phyloP scores from a whole-genome alignment of 208 protist genomes.

The Tritrichomonas musculus region DNA sequence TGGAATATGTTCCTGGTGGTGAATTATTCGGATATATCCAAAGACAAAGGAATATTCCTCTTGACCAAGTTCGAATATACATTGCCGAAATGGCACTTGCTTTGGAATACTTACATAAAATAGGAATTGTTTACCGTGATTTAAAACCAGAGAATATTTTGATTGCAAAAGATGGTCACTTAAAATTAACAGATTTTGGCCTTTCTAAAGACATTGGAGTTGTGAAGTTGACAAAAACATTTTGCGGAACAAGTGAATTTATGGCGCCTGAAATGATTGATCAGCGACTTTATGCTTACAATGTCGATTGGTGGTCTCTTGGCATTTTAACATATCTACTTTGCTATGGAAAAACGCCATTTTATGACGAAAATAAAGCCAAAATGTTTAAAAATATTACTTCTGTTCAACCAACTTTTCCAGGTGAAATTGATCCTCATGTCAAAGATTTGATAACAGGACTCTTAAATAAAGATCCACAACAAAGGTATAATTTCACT shows the following conservation, averaged over 20 bases:
- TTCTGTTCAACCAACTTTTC: not conserved
- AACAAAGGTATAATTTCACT: not conserved
- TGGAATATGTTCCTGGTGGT: not conserved
- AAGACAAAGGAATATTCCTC: not conserved
- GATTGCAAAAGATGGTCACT: not conserved
- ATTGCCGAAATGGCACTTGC: not conserved
- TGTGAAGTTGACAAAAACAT: not conserved
- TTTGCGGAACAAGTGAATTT: not conserved
- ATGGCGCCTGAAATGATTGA: not conserved
- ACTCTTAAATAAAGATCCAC: not conserved
- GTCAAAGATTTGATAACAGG: not conserved
- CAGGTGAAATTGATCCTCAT: not conserved
- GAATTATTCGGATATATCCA: not conserved
- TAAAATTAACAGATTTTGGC: not conserved
- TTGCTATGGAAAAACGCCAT: not conserved
- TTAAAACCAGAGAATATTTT: not conserved
- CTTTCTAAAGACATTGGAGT: not conserved
- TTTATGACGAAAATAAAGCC: not conserved
- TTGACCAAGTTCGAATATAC: not conserved
- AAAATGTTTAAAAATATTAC: not conserved
- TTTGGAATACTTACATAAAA: not conserved
- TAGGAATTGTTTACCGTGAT: not conserved
- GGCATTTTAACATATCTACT: not conserved
- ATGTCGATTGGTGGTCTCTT: not conserved
- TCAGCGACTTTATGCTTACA: not conserved